Evolutionary conservation across 2,329 filamentous ascomycete species (phyloP), one percentile per base, ranked within the genome.

Genomic region (Fusarium humuli): DNA sequence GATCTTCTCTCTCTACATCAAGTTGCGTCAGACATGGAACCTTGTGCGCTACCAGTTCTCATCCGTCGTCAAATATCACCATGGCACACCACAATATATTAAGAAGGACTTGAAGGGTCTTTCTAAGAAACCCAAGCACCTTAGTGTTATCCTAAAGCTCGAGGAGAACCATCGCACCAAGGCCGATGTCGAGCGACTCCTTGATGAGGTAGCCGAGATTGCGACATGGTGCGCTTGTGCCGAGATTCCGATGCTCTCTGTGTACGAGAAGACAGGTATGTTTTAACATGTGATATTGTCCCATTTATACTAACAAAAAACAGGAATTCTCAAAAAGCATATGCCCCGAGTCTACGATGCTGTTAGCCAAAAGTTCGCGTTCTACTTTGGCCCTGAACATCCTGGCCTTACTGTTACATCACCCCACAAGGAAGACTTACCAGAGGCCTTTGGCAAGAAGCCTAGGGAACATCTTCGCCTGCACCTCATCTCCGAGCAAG

Each of bases 1-100:
- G 67, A 79, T 97, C 72, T 98, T 97, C 82, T 95, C 93, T 9
- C 83, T 98, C 70, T 97, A 96, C 79, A 91, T 98, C 72, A 92
- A 94, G 68, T 81, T 93, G 62, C 90, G 94, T 61, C 90, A 94
- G 77, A 88, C 90, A 58, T 96, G 94, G 82, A 91, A 95, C 79
- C 88, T 91, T 11, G 86, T 97, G 52, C 85, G 90, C 72, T 92
- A 96, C 78, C 90, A 92, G 64, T 83, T 95, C 69, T 88, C 94
- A 56, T 92, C 93, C 12, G 87, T 98, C 66, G 85, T 97, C 57
- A 94, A 95, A 79, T 96, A 99, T 83, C 97, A 99, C 82, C 96
- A 99, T 80, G 92, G 93, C 55, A 97, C 95, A 1, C 96, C 96
- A 10, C 93, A 97, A 78, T 89, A 97, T 77, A 97, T 99, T 73